Conservation (phyloP, 2,329 filamentous ascomycete species). For the Capronia coronata region DNA sequence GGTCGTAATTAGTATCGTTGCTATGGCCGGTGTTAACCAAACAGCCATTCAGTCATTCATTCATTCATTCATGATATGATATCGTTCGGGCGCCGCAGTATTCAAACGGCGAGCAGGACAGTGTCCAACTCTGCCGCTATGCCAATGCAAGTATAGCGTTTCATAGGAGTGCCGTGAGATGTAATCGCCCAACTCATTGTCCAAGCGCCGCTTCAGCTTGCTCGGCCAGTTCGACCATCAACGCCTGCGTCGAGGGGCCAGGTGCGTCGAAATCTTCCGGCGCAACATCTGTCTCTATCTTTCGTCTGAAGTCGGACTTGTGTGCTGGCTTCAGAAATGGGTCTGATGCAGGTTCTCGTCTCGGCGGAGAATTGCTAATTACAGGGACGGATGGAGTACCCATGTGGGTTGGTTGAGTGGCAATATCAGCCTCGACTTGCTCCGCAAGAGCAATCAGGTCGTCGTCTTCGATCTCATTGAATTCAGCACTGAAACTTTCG, state of each 20-base stretch:
- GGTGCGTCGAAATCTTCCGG: conserved; percentile 14
- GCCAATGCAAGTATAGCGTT: neutral
- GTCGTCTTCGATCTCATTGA: conserved; percentile 21
- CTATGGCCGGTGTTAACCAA: too few species aligned
- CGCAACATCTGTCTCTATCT: neutral
- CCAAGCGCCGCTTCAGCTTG: conserved; percentile 13
- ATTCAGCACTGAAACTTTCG: conserved; percentile 21
- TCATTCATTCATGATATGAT: too few species aligned
- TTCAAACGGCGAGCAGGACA: too few species aligned
- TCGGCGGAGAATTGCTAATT: neutral
- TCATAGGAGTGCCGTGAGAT: neutral
- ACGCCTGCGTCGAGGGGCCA: conserved; percentile 21
- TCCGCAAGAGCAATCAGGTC: conserved; percentile 18
- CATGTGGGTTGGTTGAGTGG: neutral
- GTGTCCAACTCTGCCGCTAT: too few species aligned
- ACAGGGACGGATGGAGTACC: neutral
- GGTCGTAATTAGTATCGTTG: too few species aligned
- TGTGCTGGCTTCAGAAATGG: neutral
- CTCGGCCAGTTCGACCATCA: conserved; percentile 17
- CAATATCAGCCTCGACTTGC: conserved; percentile 10
- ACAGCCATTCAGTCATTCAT: too few species aligned
- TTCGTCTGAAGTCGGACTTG: neutral
- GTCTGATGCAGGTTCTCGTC: neutral
- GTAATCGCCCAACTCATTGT: neutral
- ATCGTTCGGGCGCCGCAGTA: too few species aligned